Conservation (phyloP, 2,329 filamentous ascomycete species). For the Verticillium klebahnii region DNA sequence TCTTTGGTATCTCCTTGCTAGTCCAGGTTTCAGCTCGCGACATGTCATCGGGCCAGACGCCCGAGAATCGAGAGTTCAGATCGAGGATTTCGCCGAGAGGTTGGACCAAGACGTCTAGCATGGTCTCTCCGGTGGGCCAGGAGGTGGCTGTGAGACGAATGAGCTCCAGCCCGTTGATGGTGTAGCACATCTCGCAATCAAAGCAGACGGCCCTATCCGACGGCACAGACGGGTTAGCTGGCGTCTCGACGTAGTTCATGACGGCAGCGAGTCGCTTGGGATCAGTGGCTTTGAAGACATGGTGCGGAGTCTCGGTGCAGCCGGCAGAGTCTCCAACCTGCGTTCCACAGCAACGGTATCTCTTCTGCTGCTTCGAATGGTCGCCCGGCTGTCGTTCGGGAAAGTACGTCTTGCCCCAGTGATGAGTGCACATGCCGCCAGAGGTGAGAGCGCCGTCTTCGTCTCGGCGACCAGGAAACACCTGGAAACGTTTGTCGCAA, state of each 20-base stretch:
- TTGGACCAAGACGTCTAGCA: slow-evolving; percentile 81
- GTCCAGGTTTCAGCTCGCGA: slow-evolving; percentile 58
- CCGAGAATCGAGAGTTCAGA: slow-evolving; percentile 88
- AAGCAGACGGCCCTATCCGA: slow-evolving; percentile 68
- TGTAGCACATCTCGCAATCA: slow-evolving; percentile 98
- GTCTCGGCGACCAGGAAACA: slow-evolving; percentile 79
- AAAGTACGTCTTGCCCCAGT: slow-evolving; percentile 67
- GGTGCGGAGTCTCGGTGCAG: slow-evolving; percentile 65
- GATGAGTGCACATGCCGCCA: slow-evolving; percentile 74
- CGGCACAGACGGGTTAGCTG: slow-evolving; percentile 51
- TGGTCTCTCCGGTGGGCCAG: slow-evolving; percentile 71
- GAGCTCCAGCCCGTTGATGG: slow-evolving; percentile 80
- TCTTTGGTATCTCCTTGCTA: background rate
- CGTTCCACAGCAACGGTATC: slow-evolving; percentile 76
- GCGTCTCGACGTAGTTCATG: slow-evolving; percentile 77
- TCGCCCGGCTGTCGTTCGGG: slow-evolving; percentile 54
- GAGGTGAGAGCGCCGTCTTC: slow-evolving; percentile 72
- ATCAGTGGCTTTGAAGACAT: slow-evolving; percentile 84
- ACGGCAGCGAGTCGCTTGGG: slow-evolving; percentile 70
- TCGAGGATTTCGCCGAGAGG: slow-evolving; percentile 83
- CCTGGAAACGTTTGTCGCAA: slow-evolving; percentile 81
- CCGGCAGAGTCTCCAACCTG: slow-evolving; percentile 67
- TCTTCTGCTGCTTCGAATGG: slow-evolving; percentile 51
- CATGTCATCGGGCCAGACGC: slow-evolving; percentile 75
- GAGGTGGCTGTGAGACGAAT: slow-evolving; percentile 83